A percentile compares a stretch with the other conserved stretches of the same genome.
Conservation (phyloP, 495 filamentous ascomycete genomes). For the Poronia punctata region DNA sequence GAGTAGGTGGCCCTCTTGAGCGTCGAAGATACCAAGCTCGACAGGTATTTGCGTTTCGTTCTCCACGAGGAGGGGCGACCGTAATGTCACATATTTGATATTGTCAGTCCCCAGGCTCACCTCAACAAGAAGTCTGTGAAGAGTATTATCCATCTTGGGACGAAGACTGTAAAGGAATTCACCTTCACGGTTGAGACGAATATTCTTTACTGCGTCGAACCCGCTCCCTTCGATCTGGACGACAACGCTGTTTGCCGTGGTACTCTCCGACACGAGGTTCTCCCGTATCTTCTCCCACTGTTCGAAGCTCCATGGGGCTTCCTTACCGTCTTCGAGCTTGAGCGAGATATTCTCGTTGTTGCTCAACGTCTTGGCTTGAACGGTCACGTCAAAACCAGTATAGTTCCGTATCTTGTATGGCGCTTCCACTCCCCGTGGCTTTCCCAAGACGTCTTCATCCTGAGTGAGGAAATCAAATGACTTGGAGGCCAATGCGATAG, state of each 20-base stretch:
- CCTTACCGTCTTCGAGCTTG: slow-evolving; percentile 83
- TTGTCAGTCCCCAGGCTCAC: slow-evolving; percentile 86
- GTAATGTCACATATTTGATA: slow-evolving; percentile 94
- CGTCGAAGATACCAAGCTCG: slow-evolving; percentile 88
- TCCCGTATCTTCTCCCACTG: slow-evolving; percentile 92
- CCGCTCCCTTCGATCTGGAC: slow-evolving; percentile 86
- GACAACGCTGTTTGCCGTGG: slow-evolving; percentile 65
- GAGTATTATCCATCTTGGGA: slow-evolving; percentile 65
- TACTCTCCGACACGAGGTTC: slow-evolving; percentile 71
- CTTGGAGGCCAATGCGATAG: slow-evolving; percentile 87
- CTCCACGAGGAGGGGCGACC: slow-evolving; percentile 92
- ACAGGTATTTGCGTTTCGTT: slow-evolving; percentile 96
- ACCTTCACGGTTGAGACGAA: slow-evolving; percentile 88
- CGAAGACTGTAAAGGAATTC: slow-evolving; percentile 84
- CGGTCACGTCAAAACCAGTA: slow-evolving; percentile 81
- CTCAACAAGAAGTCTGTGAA: slow-evolving; percentile 87
- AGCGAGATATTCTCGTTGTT: slow-evolving; percentile 54
- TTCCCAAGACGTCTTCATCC: slow-evolving; percentile 88
- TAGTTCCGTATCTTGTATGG: slow-evolving; percentile 93
- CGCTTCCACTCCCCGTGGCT: slow-evolving; percentile 84
- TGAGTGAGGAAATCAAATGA: slow-evolving; percentile 83
- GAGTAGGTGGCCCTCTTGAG: slow-evolving; percentile 78
- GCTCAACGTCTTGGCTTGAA: slow-evolving; percentile 68
- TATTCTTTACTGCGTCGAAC: slow-evolving; percentile 81
- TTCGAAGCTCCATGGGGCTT: slow-evolving; percentile 92